Conservation (phyloP, 352 stramenopile genomes). For the Phytophthora hibernalis region DNA sequence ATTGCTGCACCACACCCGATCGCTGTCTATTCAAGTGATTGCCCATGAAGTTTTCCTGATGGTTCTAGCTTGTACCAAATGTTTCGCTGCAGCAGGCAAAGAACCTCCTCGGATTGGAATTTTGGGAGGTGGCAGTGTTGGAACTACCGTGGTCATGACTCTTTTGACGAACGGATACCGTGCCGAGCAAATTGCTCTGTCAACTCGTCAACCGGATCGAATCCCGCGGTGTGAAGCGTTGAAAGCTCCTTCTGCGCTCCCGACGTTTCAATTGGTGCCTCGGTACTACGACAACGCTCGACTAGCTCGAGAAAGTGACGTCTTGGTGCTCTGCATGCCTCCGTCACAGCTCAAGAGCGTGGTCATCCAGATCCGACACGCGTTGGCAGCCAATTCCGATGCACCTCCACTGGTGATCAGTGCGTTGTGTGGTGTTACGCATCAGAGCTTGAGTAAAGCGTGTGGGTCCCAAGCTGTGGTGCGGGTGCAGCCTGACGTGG, state of each 20-base stretch:
- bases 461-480: conserved; percentile 51
- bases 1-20: conserved; percentile 39
- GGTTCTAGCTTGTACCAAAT: conserved; percentile 41
- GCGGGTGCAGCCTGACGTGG: conserved; percentile 38
- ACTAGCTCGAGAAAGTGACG: conserved; percentile 55
- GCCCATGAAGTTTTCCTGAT: conserved; percentile 54
- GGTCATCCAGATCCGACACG: conserved; percentile 70
- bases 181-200: conserved; percentile 45
- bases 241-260: conserved; percentile 22
- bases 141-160: conserved; percentile 54
- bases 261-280: conserved; percentile 46
- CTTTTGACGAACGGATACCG: conserved; percentile 55
- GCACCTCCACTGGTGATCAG: conserved; percentile 51
- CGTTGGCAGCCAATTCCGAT: conserved; percentile 37
- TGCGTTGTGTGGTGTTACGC: conserved; percentile 47
- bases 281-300: conserved; percentile 72
- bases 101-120: conserved; percentile 51
- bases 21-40: conserved; percentile 42
- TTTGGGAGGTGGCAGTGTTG: conserved; percentile 62
- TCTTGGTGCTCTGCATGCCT: conserved; percentile 71
- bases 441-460: conserved; percentile 55
- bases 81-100: conserved; percentile 22
- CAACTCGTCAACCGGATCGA: conserved; percentile 66
- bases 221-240: conserved; percentile 49
- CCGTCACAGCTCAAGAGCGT: conserved; percentile 77